phyloP scores from a whole-genome alignment of 352 stramenopile species.

The Phytopythium helicoides region DNA sequence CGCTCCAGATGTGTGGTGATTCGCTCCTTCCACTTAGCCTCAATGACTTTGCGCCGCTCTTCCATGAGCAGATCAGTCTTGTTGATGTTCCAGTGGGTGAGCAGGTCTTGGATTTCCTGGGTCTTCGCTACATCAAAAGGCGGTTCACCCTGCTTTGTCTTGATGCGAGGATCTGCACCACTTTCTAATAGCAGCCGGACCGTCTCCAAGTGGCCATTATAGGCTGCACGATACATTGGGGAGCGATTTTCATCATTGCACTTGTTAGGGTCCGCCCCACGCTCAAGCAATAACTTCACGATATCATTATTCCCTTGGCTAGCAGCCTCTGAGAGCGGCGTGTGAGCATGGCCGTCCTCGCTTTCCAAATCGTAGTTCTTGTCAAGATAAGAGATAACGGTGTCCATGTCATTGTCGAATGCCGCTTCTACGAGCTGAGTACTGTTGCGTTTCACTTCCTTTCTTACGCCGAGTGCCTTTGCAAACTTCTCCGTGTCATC shows the following conservation, averaged over 20 bases:
- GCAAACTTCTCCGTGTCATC: constrained; percentile 23
- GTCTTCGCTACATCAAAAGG: constrained; percentile 88
- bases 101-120: constrained; percentile 45
- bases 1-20: constrained; percentile 86
- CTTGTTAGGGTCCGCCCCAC: constrained; percentile 83
- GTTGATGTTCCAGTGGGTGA: constrained; percentile 69
- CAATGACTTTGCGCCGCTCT: constrained; percentile 58
- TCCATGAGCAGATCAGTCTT: constrained; percentile 72
- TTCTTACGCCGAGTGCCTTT: constrained; percentile 45
- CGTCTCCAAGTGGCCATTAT: constrained; percentile 82
- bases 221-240: constrained; percentile 79
- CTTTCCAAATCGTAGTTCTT: constrained; percentile 89
- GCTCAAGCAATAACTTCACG: constrained; percentile 64
- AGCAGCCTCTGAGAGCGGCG: constrained; percentile 81
- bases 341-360: constrained; percentile 83
- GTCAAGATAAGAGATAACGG: constrained; percentile 63
- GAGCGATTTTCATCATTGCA: constrained; percentile 83
- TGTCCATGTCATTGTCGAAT: constrained; percentile 86
- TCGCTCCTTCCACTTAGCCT: constrained; percentile 79
- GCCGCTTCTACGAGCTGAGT: constrained; percentile 83
- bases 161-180: constrained; percentile 70
- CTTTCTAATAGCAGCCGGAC: constrained; percentile 64
- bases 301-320: constrained; percentile 80
- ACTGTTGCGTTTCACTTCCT: constrained; percentile 73
- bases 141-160: constrained; percentile 71